These are phyloP conservation scores for Candida tibetensis DNA, from an alignment of 805 yeast genomes.

Conservation along the genomic window DNA sequence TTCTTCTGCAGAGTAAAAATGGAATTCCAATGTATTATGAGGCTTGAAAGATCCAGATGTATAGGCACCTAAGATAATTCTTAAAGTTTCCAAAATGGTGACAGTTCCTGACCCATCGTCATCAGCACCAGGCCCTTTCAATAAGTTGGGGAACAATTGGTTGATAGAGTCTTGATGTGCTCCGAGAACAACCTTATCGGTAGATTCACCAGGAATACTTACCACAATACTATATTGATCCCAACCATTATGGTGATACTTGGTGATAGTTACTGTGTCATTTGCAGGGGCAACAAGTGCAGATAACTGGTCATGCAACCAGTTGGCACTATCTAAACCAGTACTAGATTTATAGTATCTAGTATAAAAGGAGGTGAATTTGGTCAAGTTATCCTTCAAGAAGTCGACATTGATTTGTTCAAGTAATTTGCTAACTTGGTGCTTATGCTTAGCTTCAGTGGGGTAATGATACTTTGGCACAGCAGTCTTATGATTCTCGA, in stretches of 20 bases:
- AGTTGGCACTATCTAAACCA: slow-evolving; percentile 70
- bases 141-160: slow-evolving; percentile 60
- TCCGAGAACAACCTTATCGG: slow-evolving; percentile 69
- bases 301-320: slow-evolving; percentile 57
- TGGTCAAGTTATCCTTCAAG: slow-evolving; percentile 54
- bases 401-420: slow-evolving; percentile 43
- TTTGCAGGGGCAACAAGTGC: slow-evolving; percentile 31
- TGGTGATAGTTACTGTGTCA: slow-evolving; percentile 36
- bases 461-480: slow-evolving; percentile 54
- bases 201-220: slow-evolving; percentile 49
- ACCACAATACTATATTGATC: slow-evolving; percentile 74
- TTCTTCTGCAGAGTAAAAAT: slow-evolving; percentile 94
- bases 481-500: not conserved
- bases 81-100: slow-evolving; percentile 71
- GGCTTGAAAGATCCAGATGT: slow-evolving; percentile 45
- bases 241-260: slow-evolving; percentile 68
- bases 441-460: slow-evolving; percentile 27
- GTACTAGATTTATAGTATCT: slow-evolving; percentile 70
- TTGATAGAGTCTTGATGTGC: slow-evolving; percentile 88
- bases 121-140: slow-evolving; percentile 91
- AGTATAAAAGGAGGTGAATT: slow-evolving; percentile 67
- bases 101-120: slow-evolving; percentile 91
- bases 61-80: slow-evolving; percentile 47
- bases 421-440: slow-evolving; percentile 41
- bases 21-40: slow-evolving; percentile 80